A percentile compares a stretch with the other conserved stretches of the same genome.
phyloP scores from a whole-genome alignment of 2,329 filamentous ascomycete genomes.

The Amauroascus verrucosus region DNA sequence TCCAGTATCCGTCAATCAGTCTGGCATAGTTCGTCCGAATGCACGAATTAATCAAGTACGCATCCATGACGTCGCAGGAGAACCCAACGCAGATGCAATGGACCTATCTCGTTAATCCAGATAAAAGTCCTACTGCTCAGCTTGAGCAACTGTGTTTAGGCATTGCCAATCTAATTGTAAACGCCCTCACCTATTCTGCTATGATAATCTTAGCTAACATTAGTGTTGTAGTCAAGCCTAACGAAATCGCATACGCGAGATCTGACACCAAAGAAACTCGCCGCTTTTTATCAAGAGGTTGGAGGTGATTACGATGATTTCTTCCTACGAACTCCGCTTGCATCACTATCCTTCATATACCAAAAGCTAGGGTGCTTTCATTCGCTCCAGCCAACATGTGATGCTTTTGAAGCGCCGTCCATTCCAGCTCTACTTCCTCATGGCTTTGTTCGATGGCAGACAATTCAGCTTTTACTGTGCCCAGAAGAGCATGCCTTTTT shows the following conservation, averaged over 20 bases:
- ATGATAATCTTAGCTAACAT: background rate
- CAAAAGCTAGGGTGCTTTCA: conserved; percentile 85
- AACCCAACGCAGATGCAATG: conserved; percentile 38
- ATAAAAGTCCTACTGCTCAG: conserved; percentile 57
- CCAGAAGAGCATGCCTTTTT: conserved; percentile 82
- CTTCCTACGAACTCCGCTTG: conserved; percentile 63
- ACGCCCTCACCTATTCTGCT: background rate
- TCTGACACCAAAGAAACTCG: conserved; percentile 56
- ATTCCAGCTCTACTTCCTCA: conserved; percentile 72
- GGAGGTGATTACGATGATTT: conserved; percentile 68
- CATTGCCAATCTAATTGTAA: conserved; percentile 61
- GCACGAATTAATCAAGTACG: conserved; percentile 12
- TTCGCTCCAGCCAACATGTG: conserved; percentile 61
- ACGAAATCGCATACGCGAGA: conserved; percentile 22
- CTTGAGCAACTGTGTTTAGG: conserved; percentile 59
- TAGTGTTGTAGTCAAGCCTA: conserved; percentile 18
- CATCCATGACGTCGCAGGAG: conserved; percentile 23
- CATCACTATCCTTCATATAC: conserved; percentile 83
- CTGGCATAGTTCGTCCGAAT: background rate
- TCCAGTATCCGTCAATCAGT: background rate
- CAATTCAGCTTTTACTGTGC: conserved; percentile 75
- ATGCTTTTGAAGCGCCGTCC: conserved; percentile 61
- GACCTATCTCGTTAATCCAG: conserved; percentile 52
- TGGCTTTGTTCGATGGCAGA: conserved; percentile 90
- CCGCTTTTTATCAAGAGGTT: conserved; percentile 64